Base-by-base conservation (phyloP, 192 early-diverging fungal species). In the Coemansia sp. region DNA sequence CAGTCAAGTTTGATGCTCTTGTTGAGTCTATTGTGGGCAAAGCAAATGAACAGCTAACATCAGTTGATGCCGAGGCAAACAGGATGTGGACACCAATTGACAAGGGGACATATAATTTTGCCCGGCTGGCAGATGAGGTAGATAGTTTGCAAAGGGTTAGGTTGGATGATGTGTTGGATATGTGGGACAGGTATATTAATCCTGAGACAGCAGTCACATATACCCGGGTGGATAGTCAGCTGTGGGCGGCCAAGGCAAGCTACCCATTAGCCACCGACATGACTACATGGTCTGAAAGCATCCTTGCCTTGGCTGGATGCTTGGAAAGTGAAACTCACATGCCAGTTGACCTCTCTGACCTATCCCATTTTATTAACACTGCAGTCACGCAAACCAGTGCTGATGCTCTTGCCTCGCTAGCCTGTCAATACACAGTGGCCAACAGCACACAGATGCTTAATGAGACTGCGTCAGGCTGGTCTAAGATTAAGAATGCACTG, bases 1-100 rank as follows among this genome's bases (percentile, higher is more conserved):
- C 50, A 12, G 64, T 80, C 19, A 84, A 88, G 29, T 92, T 85
- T 60, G 53, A 76, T 38, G 81, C 81, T 6, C 86, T 90, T 37
- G 68, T 88, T 6, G 5, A 32, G 29, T 32, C 29, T 7, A 32
- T 32, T 32, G 29, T 7, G 1, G 7, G 8, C 29, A 32, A 68
- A 52, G 50, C 50, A 52, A 23, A 8, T 20, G 23, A 52, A 12
- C 8, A 4, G 18, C 2, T 3, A 3, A 52, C 2, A 8, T 2
- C 13, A 20, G 19, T 52, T 11, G 20, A 19, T 23, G 1, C 5
- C 9, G 41, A 43, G 41, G 41, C 41, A 43, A n/a, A 43, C 16
- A 23, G 1, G 24, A 14, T 54, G 22, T 54, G 52, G 52, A 29
- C 14, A 22, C 52, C 22, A 13, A 54, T 54, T 54, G 9, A 23